phyloP scores from a whole-genome alignment of 2,329 filamentous ascomycete genomes.

The Helotiales sp. region DNA sequence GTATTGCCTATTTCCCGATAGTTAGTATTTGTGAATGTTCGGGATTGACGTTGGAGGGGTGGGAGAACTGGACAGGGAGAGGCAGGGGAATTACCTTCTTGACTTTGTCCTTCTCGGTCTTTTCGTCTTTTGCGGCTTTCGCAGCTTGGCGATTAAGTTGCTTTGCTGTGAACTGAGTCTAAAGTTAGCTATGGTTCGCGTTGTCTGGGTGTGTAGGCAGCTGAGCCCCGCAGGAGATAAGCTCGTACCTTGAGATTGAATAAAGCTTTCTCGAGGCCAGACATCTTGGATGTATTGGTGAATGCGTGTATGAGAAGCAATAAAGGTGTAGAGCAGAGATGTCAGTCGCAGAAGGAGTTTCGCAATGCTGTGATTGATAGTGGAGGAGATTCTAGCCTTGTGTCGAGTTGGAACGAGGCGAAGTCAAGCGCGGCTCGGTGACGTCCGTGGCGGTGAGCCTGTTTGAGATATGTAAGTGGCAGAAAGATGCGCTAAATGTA shows the following conservation, averaged over 20 bases:
- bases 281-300: constrained; percentile 44
- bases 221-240: constrained; percentile 15
- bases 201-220: not conserved
- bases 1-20: constrained; percentile 50
- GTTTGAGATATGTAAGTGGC: not conserved
- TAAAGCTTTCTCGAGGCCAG: constrained; percentile 60
- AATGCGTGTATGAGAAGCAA: not conserved
- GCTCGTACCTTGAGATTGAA: constrained; percentile 58
- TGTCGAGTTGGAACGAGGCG: constrained; percentile 8
- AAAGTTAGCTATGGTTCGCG: constrained; percentile 3
- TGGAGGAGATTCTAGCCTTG: constrained; percentile 18
- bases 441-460: not conserved
- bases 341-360: not conserved
- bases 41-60: not conserved
- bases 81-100: constrained; percentile 49
- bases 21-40: not conserved
- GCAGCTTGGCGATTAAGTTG: constrained; percentile 62
- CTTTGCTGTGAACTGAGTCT: constrained; percentile 55
- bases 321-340: not conserved
- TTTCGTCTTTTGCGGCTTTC: constrained; percentile 61
- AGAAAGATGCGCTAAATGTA: constrained; percentile 4
- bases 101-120: constrained; percentile 59
- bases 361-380: constrained; percentile 1
- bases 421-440: not conserved
- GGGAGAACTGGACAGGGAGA: not conserved